These are phyloP conservation scores for Tuber magnatum DNA, from an alignment of 495 filamentous ascomycete genomes.

Conservation along the genomic window DNA sequence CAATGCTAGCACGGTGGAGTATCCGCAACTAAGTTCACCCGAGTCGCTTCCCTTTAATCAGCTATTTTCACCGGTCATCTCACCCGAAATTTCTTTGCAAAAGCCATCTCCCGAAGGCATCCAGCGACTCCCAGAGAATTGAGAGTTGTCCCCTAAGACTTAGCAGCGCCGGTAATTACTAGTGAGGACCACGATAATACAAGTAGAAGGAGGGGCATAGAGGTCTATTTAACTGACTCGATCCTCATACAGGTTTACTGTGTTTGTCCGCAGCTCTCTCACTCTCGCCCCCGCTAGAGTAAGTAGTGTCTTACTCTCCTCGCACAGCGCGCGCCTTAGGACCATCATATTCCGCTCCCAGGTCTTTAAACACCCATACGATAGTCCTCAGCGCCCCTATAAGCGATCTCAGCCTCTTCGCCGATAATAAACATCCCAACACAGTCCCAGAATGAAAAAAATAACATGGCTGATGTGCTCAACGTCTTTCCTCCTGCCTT, in stretches of 20 bases:
- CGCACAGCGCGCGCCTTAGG: neutral
- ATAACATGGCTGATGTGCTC: neutral
- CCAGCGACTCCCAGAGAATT: neutral
- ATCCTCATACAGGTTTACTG: neutral
- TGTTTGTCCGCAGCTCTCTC: constrained; percentile 28
- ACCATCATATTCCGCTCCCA: neutral
- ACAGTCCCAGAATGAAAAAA: neutral
- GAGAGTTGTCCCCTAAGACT: neutral
- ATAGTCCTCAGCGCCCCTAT: too few species aligned
- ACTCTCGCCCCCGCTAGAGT: constrained; percentile 22
- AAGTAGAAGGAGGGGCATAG: neutral
- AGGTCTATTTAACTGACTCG: neutral
- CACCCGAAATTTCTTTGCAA: neutral
- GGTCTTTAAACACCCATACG: neutral
- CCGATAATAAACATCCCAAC: neutral
- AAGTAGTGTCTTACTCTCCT: neutral
- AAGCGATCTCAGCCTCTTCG: neutral
- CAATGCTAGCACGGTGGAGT: neutral
- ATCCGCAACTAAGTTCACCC: neutral
- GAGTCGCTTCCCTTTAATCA: neutral
- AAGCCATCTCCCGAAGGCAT: neutral
- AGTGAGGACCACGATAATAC: neutral
- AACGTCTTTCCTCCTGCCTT: neutral
- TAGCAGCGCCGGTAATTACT: neutral
- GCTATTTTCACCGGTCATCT: neutral